These are phyloP conservation scores for Flaveria sonorensis DNA, from an alignment of 129 eudicot genomes.

Conservation along the genomic window DNA sequence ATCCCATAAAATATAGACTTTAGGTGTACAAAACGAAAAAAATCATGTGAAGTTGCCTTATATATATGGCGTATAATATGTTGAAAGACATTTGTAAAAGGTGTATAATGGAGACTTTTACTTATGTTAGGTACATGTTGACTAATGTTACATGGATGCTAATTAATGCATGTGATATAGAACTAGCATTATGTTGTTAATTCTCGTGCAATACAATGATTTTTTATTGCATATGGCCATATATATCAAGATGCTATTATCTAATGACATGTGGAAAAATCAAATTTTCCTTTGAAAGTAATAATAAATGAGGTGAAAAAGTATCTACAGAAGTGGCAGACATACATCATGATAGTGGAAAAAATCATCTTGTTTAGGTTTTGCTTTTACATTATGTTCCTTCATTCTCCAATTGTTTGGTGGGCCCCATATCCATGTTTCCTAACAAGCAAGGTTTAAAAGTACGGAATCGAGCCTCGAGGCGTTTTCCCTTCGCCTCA, in stretches of 20 bases:
- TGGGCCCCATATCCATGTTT: background rate
- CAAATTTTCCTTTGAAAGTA: background rate
- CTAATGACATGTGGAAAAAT: background rate
- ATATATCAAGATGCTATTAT: background rate
- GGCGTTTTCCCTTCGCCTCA: too few relatives aligned
- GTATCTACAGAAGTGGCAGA: background rate
- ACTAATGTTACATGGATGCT: background rate
- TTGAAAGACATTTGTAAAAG: background rate
- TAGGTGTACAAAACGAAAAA: background rate
- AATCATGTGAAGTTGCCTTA: background rate
- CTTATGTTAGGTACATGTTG: background rate
- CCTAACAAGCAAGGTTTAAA: conserved; percentile 3
- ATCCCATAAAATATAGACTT: background rate
- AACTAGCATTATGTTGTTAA: background rate
- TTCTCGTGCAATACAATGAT: background rate
- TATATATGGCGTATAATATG: background rate
- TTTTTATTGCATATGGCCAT: background rate
- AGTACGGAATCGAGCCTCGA: too few relatives aligned
- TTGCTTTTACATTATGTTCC: background rate
- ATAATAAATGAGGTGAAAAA: background rate
- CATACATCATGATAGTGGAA: background rate
- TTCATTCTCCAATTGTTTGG: background rate
- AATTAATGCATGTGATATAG: background rate
- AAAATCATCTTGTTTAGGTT: background rate
- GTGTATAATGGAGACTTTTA: background rate